Percentiles rank a stretch among this genome's conserved stretches.
Evolutionary conservation across 2,329 filamentous ascomycete species (phyloP).

Genomic region (Periconia sp.): DNA sequence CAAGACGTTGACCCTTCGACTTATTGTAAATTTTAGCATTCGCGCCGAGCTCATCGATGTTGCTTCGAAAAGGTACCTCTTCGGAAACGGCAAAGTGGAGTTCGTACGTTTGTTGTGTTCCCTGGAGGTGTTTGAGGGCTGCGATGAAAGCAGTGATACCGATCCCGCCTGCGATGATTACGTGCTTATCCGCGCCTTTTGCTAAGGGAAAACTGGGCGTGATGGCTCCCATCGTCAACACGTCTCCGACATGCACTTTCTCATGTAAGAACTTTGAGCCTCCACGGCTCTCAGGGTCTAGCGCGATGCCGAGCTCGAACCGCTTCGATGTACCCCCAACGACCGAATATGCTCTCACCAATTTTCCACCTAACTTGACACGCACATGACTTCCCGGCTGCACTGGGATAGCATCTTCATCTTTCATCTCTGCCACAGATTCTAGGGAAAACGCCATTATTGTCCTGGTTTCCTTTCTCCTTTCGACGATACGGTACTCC

Average conservation of each 20-base stretch:
- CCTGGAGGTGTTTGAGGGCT: slow-evolving; percentile 49
- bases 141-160: slow-evolving; percentile 70
- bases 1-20: slow-evolving; percentile 58
- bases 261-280: slow-evolving; percentile 66
- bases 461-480: slow-evolving; percentile 57
- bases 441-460: slow-evolving; percentile 62
- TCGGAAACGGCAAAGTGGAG: slow-evolving; percentile 65
- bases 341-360: slow-evolving; percentile 67
- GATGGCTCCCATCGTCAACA: slow-evolving; percentile 59
- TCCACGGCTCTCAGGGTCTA: slow-evolving; percentile 63
- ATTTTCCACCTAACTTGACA: slow-evolving; percentile 62
- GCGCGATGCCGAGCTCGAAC: slow-evolving; percentile 65
- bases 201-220: slow-evolving; percentile 57
- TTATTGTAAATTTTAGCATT: slow-evolving; percentile 61
- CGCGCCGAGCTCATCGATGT: slow-evolving; percentile 51
- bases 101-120: slow-evolving; percentile 48
- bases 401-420: slow-evolving; percentile 39
- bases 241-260: slow-evolving; percentile 54
- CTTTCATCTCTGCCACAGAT: slow-evolving; percentile 44
- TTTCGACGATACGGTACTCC: slow-evolving; percentile 55
- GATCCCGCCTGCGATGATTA: slow-evolving; percentile 69
- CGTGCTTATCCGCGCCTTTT: slow-evolving; percentile 60
- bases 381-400: slow-evolving; percentile 62
- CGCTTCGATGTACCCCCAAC: slow-evolving; percentile 57
- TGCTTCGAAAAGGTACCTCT: slow-evolving; percentile 63